Evolutionary conservation across 2,329 filamentous ascomycete genomes (phyloP).

Genomic region (Penicillium sp.): DNA sequence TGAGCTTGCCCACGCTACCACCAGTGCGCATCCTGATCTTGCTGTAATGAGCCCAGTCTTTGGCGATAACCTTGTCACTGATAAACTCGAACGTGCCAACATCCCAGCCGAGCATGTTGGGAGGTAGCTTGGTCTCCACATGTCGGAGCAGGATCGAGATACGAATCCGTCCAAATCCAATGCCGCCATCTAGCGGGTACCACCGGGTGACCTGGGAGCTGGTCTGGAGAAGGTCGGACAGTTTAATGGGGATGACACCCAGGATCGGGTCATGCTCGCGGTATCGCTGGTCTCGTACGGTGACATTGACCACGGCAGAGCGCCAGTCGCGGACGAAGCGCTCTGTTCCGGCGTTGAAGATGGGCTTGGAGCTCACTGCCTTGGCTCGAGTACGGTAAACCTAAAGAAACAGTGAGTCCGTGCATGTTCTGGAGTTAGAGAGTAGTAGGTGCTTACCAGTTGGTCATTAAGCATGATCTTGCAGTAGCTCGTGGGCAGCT

Average conservation of each 20-base stretch:
- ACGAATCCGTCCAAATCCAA: conserved; percentile 84
- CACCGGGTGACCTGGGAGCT: conserved; percentile 82
- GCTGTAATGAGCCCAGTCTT: conserved; percentile 56
- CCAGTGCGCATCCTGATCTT: conserved; percentile 79
- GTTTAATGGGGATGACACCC: conserved; percentile 81
- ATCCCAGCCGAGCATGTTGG: conserved; percentile 83
- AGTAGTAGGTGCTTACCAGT: conserved; percentile 47
- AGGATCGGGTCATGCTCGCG: conserved; percentile 92
- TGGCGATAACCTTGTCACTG: conserved; percentile 63
- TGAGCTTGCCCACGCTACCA: conserved; percentile 69
- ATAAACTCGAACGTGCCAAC: conserved; percentile 90
- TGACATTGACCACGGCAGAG: conserved; percentile 77
- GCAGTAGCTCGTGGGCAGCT: conserved; percentile 86
- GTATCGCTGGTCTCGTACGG: conserved; percentile 82
- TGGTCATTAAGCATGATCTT: conserved; percentile 88
- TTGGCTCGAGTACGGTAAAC: conserved; percentile 93
- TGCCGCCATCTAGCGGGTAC: conserved; percentile 94
- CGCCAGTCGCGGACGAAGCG: conserved; percentile 91
- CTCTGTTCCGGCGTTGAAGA: conserved; percentile 95
- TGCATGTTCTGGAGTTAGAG: neutral
- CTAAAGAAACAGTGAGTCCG: conserved; percentile 24
- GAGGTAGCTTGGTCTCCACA: conserved; percentile 80
- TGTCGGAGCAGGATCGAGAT: conserved; percentile 88
- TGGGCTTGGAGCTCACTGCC: conserved; percentile 87
- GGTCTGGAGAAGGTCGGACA: conserved; percentile 82